These are phyloP conservation scores for Pinus taeda DNA, from an alignment of 75 land plant genomes.

Conservation along the genomic window DNA sequence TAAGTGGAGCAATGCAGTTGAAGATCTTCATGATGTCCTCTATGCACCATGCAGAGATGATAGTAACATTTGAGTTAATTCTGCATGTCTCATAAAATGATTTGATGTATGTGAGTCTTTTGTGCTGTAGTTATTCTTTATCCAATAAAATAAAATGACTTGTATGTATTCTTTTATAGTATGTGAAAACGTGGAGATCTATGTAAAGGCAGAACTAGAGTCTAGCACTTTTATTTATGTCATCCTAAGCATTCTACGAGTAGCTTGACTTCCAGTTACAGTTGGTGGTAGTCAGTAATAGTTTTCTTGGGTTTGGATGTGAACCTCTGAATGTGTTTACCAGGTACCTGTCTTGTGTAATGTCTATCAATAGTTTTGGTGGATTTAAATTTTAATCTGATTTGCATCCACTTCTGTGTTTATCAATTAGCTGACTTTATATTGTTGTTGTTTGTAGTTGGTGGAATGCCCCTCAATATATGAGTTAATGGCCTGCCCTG, in stretches of 20 bases:
- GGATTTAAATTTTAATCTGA: not conserved
- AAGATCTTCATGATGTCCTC: too few species aligned
- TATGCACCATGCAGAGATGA: too few species aligned
- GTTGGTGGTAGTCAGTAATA: not conserved
- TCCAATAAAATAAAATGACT: too few species aligned
- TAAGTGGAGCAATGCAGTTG: too few species aligned
- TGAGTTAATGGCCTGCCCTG: constrained; percentile 80
- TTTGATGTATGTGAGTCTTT: not conserved
- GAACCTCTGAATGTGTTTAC: not conserved
- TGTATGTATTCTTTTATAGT: too few species aligned
- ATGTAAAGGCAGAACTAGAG: too few species aligned
- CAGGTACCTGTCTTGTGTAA: not conserved
- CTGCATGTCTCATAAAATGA: not conserved
- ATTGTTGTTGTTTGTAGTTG: constrained; percentile 50
- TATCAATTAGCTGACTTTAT: constrained; percentile 5
- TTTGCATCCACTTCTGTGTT: not conserved
- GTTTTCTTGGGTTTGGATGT: not conserved
- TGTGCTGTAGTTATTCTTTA: not conserved
- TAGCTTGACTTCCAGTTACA: not conserved
- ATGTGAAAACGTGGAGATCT: too few species aligned
- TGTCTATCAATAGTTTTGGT: constrained; percentile 5
- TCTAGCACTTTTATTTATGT: too few species aligned
- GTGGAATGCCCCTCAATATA: constrained; percentile 98
- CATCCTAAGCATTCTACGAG: not conserved
- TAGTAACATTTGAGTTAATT: too few species aligned